A percentile compares a stretch with the other conserved stretches of the same genome.
phyloP scores from a whole-genome alignment of 768 basidiomycete genomes.

The Boletus insuetus region DNA sequence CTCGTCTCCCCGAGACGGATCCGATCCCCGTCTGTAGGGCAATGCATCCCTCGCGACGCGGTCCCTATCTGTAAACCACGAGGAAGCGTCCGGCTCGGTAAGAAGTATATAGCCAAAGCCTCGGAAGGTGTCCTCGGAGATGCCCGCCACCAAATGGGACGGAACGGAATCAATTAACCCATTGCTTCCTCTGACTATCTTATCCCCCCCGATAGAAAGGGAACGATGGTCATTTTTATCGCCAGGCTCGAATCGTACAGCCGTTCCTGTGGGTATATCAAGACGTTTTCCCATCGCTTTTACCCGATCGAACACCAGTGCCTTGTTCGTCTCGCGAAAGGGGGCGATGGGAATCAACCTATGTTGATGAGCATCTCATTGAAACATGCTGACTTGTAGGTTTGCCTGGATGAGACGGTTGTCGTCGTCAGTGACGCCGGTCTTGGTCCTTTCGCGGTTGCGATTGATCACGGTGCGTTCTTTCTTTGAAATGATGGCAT shows the following conservation, averaged over 20 bases:
- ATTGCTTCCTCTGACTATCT: slow-evolving; percentile 79
- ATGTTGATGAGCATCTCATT: background rate
- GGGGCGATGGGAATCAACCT: slow-evolving; percentile 94
- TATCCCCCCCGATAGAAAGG: slow-evolving; percentile 73
- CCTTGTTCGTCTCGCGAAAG: slow-evolving; percentile 86
- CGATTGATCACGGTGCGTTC: slow-evolving; percentile 73
- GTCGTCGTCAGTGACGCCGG: slow-evolving; percentile 86
- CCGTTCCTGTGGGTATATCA: slow-evolving; percentile 93
- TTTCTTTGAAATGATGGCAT: slow-evolving; percentile 67
- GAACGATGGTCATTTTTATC: too few relatives aligned
- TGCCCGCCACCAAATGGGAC: slow-evolving; percentile 47
- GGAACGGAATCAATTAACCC: slow-evolving; percentile 42
- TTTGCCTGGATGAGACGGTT: slow-evolving; percentile 89
- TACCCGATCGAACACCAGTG: slow-evolving; percentile 77
- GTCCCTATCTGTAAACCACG: slow-evolving; percentile 49
- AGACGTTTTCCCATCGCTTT: slow-evolving; percentile 82
- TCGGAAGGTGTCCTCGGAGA: slow-evolving; percentile 22
- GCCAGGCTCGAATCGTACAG: slow-evolving; percentile 96
- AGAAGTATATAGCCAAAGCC: slow-evolving; percentile 60
- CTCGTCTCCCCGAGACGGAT: slow-evolving; percentile 85
- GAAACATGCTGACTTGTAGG: slow-evolving; percentile 9
- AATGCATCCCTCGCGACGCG: slow-evolving; percentile 76
- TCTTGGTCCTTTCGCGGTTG: slow-evolving; percentile 61
- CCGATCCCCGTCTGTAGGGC: slow-evolving; percentile 89
- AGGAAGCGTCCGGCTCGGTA: slow-evolving; percentile 60